Conservation (phyloP, 352 stramenopile genomes). For the Phytophthora quininea region DNA sequence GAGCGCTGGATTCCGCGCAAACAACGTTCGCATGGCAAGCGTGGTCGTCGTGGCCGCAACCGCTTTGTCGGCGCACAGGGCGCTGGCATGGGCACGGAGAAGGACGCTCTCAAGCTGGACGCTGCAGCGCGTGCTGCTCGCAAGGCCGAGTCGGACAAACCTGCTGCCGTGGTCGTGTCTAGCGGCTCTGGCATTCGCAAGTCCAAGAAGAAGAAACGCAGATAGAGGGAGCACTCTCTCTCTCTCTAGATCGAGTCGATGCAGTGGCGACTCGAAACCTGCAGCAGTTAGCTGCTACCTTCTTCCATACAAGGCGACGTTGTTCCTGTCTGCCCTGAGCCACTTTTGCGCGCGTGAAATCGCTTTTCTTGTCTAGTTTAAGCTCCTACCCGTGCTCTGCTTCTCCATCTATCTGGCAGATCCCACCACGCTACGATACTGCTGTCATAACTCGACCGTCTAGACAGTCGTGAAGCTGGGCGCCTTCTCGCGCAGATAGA, state of each 20-base stretch:
- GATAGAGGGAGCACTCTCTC: constrained; percentile 43
- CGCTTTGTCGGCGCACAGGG: constrained; percentile 85
- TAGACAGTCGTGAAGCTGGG: constrained; percentile 86
- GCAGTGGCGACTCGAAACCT: constrained; percentile 10
- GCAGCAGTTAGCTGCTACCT: constrained; percentile 5
- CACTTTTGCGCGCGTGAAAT: constrained; percentile 22
- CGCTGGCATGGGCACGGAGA: constrained; percentile 78
- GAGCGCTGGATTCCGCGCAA: constrained; percentile 90
- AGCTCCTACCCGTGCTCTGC: constrained; percentile 16
- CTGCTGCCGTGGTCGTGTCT: constrained; percentile 58
- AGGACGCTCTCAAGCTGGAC: constrained; percentile 84
- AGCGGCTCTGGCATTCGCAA: constrained; percentile 75
- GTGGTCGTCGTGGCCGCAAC: constrained; percentile 76
- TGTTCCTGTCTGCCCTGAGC: constrained; percentile 23
- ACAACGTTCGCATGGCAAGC: constrained; percentile 80
- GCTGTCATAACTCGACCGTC: constrained; percentile 15
- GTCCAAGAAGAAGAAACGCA: constrained; percentile 88
- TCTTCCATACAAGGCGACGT: constrained; percentile 25
- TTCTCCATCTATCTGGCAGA: constrained; percentile 19
- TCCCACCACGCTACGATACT: constrained; percentile 7
- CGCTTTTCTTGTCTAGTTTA: constrained; percentile 38
- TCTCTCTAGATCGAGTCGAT: constrained; percentile 13
- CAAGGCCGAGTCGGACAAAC: constrained; percentile 72
- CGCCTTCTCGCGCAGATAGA: constrained; percentile 89
- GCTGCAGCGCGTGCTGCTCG: constrained; percentile 73